phyloP scores from a whole-genome alignment of 371 early-diverging fungal species.

The Mucor piriformis region DNA sequence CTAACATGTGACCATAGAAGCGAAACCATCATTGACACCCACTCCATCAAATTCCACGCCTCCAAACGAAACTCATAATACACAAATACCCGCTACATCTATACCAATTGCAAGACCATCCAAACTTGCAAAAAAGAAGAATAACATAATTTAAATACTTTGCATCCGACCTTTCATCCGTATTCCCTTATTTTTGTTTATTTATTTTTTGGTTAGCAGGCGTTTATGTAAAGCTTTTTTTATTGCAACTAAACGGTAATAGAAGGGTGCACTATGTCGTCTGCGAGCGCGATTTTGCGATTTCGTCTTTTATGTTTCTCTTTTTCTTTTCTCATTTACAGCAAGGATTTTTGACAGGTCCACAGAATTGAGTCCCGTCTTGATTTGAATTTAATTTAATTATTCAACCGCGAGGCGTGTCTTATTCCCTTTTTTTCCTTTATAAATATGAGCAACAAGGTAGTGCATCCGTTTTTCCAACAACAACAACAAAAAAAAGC shows the following conservation, averaged over 20 bases:
- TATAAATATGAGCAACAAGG: constrained; percentile 6
- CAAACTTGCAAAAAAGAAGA: constrained; percentile 1
- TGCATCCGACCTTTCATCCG: not conserved
- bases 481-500: constrained; percentile 1
- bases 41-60: not conserved
- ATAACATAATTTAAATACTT: not conserved
- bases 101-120: not conserved
- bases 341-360: too few species aligned
- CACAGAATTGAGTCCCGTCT: too few species aligned
- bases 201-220: too few species aligned
- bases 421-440: not conserved
- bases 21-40: not conserved
- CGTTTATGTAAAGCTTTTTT: too few species aligned
- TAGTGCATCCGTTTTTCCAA: constrained; percentile 24
- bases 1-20: not conserved
- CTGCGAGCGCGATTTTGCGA: too few species aligned
- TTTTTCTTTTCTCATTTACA: too few species aligned
- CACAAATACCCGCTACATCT: constrained; percentile 3
- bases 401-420: not conserved
- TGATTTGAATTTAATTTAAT: too few species aligned
- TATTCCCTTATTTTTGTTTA: too few species aligned
- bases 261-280: too few species aligned
- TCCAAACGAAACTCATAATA: not conserved
- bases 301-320: too few species aligned
- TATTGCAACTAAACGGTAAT: too few species aligned